Conservation (phyloP, 169 alveolate genomes). For the Perkinsus olseni region DNA sequence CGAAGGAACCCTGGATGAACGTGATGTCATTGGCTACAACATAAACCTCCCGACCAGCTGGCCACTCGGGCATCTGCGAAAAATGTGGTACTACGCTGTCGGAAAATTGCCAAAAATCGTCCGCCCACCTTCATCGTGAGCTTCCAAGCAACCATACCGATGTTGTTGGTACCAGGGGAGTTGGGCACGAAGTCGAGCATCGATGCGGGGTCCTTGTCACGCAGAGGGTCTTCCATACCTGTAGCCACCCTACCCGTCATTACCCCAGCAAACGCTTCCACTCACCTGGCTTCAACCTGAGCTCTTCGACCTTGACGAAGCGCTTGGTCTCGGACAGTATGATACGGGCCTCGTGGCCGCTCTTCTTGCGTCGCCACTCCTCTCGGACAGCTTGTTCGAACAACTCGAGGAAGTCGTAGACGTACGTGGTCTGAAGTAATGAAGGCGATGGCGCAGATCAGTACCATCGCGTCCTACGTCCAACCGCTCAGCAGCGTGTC, state of each 20-base stretch:
- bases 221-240: neutral
- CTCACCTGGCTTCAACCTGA: neutral
- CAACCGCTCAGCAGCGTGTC: neutral
- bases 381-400: slow-evolving; percentile 28
- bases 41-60: slow-evolving; percentile 28
- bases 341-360: neutral
- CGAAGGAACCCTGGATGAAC: neutral
- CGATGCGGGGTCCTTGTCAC: neutral
- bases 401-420: slow-evolving; percentile 29
- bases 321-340: neutral
- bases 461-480: neutral
- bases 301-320: neutral
- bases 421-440: neutral
- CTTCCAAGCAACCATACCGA: slow-evolving; percentile 56
- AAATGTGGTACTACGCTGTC: slow-evolving; percentile 57
- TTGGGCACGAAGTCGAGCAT: neutral
- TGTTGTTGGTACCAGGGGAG: slow-evolving; percentile 38
- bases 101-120: slow-evolving; percentile 50
- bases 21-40: slow-evolving; percentile 26
- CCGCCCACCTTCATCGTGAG: slow-evolving; percentile 24
- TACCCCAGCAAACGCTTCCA: neutral
- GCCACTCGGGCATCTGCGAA: slow-evolving; percentile 51
- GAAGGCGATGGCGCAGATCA: neutral
- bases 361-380: slow-evolving; percentile 10
- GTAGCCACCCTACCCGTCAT: neutral